Evolutionary conservation across 2,329 filamentous ascomycete genomes (phyloP), one percentile per base, ranked within the genome.

Genomic region (Colletotrichum filicis): DNA sequence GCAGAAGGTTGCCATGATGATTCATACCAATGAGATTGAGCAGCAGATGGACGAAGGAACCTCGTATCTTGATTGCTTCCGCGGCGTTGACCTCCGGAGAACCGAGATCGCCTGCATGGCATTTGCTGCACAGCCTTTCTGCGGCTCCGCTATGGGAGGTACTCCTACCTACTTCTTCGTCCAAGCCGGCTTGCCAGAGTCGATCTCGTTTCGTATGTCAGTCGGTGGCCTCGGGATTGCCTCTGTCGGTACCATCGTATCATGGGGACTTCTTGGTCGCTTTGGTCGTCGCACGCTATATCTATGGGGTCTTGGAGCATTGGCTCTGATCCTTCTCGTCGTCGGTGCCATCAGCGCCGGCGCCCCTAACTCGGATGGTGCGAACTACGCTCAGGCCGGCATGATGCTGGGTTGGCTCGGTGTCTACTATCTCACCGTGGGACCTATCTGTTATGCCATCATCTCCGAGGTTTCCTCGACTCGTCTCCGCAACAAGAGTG

Each of bases 1-100:
- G 6, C 56, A 75, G 63, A 74, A 72, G 11, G 61, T 76, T 3
- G 73, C 74, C 28, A 74, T 75, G 75, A 76, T 76, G 68, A 42
- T 68, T 14, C 68, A 76, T 57, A 76, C 75, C 11, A 74, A 74
- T 42, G 58, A 74, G 49, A 82, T 70, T 9, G 66, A 73, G 49
- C 32, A 28, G 2, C 11, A 79, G 12, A 77, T 83, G n/a, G 78
- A 79, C 0, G 77, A 77, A 0, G 84, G 83, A 2, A 82, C 81
- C 0, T 81, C 78, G 0, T 87, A 87, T 71, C 73, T 73, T 58
- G 84, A 86, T 75, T 86, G 84, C 74, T 87, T 87, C 76, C 81
- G 80, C 28, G 82, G 82, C 19, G 78, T 81, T 6, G 82, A 88
- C 52, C 79, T 83, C 4, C 80, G 83, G 11, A 76, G 84, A 61